Base-by-base conservation (phyloP, 177 flowering plant species). In the Vitis hybrid region DNA sequence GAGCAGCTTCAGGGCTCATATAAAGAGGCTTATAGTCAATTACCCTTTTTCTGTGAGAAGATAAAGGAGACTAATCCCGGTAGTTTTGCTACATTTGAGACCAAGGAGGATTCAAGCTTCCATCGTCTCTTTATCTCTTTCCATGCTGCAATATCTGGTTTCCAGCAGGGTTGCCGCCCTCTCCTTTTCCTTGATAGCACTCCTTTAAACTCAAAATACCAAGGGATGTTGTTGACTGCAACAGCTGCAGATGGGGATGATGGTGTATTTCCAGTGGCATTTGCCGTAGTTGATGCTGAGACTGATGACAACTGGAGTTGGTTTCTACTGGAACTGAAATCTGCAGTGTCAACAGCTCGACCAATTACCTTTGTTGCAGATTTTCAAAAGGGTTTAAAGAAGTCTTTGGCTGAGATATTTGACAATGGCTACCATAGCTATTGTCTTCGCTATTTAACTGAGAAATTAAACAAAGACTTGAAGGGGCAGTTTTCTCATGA, bases 1-100 rank as follows among this genome's bases (percentile, higher is more conserved):
- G 90, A 85, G 76, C 90, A 85, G 76, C 83, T 85, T 69, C 90
- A 87, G 69, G 89, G 90, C n/a, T 85, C 89, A 18, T 83, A 79
- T 60, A 85, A 82, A 70, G 87, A 85, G 73, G 86, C 89, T 3
- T 83, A 87, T 61, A 77, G 60, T 62, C 88, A 75, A 75, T 74
- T 87, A 57, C 90, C 90, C 1, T 77, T 48, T 60, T 80, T 87
- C 53, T 87, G 90, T 76, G 84, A 84, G 77, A 84, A 78, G 75
- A 83, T 85, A 67, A 78, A 67, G 75, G 90, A 83, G 70, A 85
- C 90, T 12, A 87, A 87, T 65, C 90, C 90, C 0, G 88, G 88
- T 50, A 87, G 88, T 75, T n/a, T 80, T 62, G 88, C 86, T 65
- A 78, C 79, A 48, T 80, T 80, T 62, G 59, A 75, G 64, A 87